Evolutionary conservation across 371 early-diverging fungal species (phyloP).

Genomic region (Lichtheimia hyalospora): DNA sequence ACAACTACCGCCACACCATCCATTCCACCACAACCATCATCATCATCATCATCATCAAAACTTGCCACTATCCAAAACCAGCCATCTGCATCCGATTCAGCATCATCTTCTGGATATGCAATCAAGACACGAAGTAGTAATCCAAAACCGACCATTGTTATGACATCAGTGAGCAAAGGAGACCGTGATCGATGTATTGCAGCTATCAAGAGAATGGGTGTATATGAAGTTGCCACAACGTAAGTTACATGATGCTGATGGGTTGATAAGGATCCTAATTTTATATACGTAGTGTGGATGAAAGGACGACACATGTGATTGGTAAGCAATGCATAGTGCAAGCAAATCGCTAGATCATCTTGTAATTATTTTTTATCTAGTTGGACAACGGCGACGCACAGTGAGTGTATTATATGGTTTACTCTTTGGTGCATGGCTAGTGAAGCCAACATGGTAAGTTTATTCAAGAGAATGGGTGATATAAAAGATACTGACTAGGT

Average conservation of each 20-base stretch:
- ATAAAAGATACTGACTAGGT: no score
- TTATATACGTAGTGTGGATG: conserved; percentile 15
- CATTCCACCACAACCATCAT: background rate
- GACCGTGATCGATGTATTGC: conserved; percentile 13
- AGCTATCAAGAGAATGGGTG: conserved; percentile 17
- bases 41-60: background rate
- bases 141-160: conserved; percentile 20
- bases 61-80: background rate
- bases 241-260: no score
- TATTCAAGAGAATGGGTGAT: no score
- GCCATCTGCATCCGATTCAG: background rate
- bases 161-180: conserved; percentile 21
- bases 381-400: conserved; percentile 13
- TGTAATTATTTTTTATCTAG: conserved; percentile 1
- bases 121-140: background rate
- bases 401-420: conserved; percentile 12
- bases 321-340: background rate
- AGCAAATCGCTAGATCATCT: no score
- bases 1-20: background rate
- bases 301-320: conserved; percentile 17
- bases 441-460: conserved; percentile 13
- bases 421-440: conserved; percentile 8
- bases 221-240: conserved; percentile 19
- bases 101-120: background rate
- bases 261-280: no score